These are phyloP conservation scores for Telfairia occidentalis DNA, from an alignment of 331 rosid species.

Conservation along the genomic window DNA sequence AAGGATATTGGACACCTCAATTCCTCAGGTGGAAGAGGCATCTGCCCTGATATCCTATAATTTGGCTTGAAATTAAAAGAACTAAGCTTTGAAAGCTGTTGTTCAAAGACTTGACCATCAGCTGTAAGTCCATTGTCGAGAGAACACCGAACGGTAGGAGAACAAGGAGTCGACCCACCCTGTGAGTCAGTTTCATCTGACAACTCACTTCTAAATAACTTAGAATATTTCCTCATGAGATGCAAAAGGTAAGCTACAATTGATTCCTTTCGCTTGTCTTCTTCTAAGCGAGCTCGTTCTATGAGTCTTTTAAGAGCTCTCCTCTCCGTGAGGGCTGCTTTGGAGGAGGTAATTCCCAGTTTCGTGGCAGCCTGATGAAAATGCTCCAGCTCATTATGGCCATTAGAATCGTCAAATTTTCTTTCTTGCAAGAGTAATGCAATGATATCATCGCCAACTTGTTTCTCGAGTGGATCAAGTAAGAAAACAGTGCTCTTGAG, in stretches of 20 bases:
- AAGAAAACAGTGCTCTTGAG: constrained; percentile 41
- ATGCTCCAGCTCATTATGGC: constrained; percentile 66
- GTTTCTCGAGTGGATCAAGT: constrained; percentile 75
- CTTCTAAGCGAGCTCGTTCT: constrained; percentile 83
- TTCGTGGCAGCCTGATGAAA: constrained; percentile 78
- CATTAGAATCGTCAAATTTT: constrained; percentile 45
- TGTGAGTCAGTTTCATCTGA: constrained; percentile 85
- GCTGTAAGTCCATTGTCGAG: constrained; percentile 27
- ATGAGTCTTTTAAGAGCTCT: constrained; percentile 79
- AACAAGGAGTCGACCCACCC: constrained; percentile 78
- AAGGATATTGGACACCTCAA: constrained; percentile 89
- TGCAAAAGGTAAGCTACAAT: constrained; percentile 81
- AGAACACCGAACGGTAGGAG: constrained; percentile 62
- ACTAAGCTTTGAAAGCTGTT: constrained; percentile 53
- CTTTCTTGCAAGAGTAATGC: constrained; percentile 74
- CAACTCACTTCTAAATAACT: constrained; percentile 69
- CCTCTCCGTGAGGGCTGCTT: constrained; percentile 83
- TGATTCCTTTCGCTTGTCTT: constrained; percentile 83
- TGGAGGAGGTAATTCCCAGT: constrained; percentile 86
- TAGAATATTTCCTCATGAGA: constrained; percentile 90
- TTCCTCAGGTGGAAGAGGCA: constrained; percentile 78
- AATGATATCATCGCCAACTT: constrained; percentile 67
- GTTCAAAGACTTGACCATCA: constrained; percentile 45
- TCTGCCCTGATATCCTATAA: constrained; percentile 54
- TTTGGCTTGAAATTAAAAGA: constrained; percentile 51